Evolutionary conservation across 768 basidiomycete species (phyloP).

Genomic region (Agaricus blazei): DNA sequence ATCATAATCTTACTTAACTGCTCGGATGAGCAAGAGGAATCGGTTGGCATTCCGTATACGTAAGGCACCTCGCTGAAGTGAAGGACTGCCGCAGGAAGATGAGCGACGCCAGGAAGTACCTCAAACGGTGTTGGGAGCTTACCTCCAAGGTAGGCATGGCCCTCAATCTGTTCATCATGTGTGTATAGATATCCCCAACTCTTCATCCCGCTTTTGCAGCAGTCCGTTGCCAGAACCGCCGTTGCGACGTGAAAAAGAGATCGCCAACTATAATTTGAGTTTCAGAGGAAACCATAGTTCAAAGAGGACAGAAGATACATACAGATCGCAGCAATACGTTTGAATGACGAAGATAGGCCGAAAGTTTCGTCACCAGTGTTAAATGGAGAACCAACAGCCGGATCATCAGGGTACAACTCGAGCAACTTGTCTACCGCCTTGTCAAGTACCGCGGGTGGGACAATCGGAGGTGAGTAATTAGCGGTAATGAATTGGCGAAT

Average conservation of each 20-base stretch:
- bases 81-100: background rate
- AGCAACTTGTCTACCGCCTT: constrained; percentile 22
- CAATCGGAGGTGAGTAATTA: constrained; percentile 23
- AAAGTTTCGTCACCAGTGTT: constrained; percentile 41
- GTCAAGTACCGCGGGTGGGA: constrained; percentile 15
- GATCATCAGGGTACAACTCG: constrained; percentile 35
- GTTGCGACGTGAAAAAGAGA: constrained; percentile 31
- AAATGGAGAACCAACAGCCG: constrained; percentile 40
- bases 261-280: constrained; percentile 25
- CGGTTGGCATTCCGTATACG: constrained; percentile 27
- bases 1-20: constrained; percentile 28
- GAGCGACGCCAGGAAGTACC: background rate
- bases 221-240: constrained; percentile 34
- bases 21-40: constrained; percentile 17
- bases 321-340: constrained; percentile 27
- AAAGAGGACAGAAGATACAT: background rate
- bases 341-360: constrained; percentile 27
- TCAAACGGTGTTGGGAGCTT: background rate
- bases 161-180: constrained; percentile 24
- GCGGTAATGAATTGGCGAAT: constrained; percentile 22
- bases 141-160: constrained; percentile 25
- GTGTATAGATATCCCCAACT: constrained; percentile 40
- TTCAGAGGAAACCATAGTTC: background rate
- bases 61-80: constrained; percentile 25
- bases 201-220: constrained; percentile 29